Base-by-base conservation (phyloP, 2,329 filamentous ascomycete genomes). In the Epichloe gansuensis region DNA sequence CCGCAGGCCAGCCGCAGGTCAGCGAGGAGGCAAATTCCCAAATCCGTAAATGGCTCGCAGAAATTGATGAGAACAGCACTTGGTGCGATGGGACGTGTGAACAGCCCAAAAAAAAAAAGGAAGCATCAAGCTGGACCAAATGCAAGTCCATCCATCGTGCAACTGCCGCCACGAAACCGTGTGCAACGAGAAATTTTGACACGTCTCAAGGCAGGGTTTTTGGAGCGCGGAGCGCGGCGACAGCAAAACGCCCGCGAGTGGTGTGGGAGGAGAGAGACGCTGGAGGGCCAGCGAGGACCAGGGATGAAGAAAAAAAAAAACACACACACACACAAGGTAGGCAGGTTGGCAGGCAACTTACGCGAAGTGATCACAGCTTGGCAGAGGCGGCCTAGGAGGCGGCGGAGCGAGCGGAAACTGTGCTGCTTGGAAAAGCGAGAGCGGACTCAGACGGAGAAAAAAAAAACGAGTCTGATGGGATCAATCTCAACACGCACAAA, bases 311-410 rank as follows among this genome's bases (percentile, higher is more conserved):
- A 7, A 46, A 36, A n/a, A 12, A 4, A 34, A n/a, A n/a, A n/a
- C 31, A 34, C n/a, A 27, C n/a, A 45, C 31, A 34, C 1, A 56
- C 41, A 48, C 51, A 56, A 54, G 23, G 51, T 48, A 44, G 53
- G 17, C 17, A 21, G 35, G 42, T 49, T 52, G 25, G 39, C 49
- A 41, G 41, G 12, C 39, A 23, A 51, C 54, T 48, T 50, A 54
- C 53, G 47, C 41, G 51, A 70, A 69, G 67, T 64, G 64, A 70
- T 69, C 66, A 64, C 67, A 67, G 66, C 66, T 51, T 35, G 31
- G 40, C 49, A 51, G 49, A 48, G 48, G 52, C 55, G 47, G 49
- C 49, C 56, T 51, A 40, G 50, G 50, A 42, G 53, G 53, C 59
- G 55, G 58, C 57, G 53, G 47, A 45, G 44, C 51, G 53, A 50